phyloP scores from a whole-genome alignment of 805 yeast species.

The Teunomyces stri region DNA sequence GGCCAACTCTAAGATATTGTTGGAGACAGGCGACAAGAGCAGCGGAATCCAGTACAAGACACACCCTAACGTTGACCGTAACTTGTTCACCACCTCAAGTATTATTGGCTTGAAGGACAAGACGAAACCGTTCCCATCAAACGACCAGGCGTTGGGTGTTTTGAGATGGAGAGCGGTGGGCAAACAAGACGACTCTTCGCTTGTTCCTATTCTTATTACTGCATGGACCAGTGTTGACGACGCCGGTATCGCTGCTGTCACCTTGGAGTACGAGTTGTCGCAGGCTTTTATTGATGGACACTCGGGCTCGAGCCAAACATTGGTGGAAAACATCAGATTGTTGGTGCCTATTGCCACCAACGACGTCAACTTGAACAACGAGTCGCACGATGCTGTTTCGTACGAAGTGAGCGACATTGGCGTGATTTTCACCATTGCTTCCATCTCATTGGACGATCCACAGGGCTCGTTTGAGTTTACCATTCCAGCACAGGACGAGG shows the following conservation, averaged over 20 bases:
- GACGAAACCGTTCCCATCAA: slow-evolving; percentile 80
- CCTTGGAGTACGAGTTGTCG: slow-evolving; percentile 83
- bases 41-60: slow-evolving; percentile 76
- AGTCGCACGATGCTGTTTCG: slow-evolving; percentile 47
- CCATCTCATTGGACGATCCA: slow-evolving; percentile 49
- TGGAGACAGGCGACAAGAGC: slow-evolving; percentile 49
- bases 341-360: slow-evolving; percentile 67
- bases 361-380: slow-evolving; percentile 49
- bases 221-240: slow-evolving; percentile 79
- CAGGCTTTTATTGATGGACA: slow-evolving; percentile 33
- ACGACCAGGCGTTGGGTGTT: slow-evolving; percentile 87
- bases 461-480: slow-evolving; percentile 79
- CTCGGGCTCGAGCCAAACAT: slow-evolving; percentile 27
- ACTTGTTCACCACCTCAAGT: slow-evolving; percentile 54
- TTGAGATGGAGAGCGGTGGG: slow-evolving; percentile 87
- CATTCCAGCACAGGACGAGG: slow-evolving; percentile 74
- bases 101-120: slow-evolving; percentile 75
- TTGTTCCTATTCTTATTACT: slow-evolving; percentile 66
- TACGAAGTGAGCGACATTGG: slow-evolving; percentile 67
- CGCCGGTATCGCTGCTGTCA: slow-evolving; percentile 63
- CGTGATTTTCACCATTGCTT: slow-evolving; percentile 59
- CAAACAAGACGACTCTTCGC: slow-evolving; percentile 47
- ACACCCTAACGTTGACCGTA: slow-evolving; percentile 92
- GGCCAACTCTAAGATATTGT: slow-evolving; percentile 62
- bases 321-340: slow-evolving; percentile 52